These are phyloP conservation scores for Monilinia vaccinii-corymbosi DNA, from an alignment of 2,329 filamentous ascomycete species.

Conservation along the genomic window DNA sequence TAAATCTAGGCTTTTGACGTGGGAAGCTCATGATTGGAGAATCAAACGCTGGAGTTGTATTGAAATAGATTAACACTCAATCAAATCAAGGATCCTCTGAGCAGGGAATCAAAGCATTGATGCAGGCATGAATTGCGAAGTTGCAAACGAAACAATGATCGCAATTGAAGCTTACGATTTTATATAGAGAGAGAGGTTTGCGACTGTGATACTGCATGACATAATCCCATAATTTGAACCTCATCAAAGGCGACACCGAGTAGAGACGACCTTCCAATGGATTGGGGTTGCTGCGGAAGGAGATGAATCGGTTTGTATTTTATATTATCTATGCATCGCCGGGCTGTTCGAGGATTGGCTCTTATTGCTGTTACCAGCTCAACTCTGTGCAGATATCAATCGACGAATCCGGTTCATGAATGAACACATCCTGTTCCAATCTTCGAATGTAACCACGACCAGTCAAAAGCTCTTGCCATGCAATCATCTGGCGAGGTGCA, in stretches of 20 bases:
- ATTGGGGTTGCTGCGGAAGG: neutral
- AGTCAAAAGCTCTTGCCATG: neutral
- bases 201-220: too few relatives aligned
- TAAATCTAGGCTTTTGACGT: neutral
- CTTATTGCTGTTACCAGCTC: neutral
- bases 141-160: neutral
- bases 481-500: neutral
- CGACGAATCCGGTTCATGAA: neutral
- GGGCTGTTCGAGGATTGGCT: too few relatives aligned
- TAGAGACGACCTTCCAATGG: neutral
- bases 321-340: neutral
- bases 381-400: neutral
- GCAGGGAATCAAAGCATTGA: neutral
- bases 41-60: neutral
- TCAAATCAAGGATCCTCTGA: neutral
- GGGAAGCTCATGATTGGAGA: neutral
- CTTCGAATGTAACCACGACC: neutral
- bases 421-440: neutral
- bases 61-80: neutral
- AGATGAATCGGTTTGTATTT: neutral
- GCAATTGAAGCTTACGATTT: neutral
- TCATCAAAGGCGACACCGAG: neutral
- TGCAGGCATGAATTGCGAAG: neutral
- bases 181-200: neutral
- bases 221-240: neutral